Base-by-base conservation (phyloP, 495 filamentous ascomycete species). In the Penicilliopsis zonata region DNA sequence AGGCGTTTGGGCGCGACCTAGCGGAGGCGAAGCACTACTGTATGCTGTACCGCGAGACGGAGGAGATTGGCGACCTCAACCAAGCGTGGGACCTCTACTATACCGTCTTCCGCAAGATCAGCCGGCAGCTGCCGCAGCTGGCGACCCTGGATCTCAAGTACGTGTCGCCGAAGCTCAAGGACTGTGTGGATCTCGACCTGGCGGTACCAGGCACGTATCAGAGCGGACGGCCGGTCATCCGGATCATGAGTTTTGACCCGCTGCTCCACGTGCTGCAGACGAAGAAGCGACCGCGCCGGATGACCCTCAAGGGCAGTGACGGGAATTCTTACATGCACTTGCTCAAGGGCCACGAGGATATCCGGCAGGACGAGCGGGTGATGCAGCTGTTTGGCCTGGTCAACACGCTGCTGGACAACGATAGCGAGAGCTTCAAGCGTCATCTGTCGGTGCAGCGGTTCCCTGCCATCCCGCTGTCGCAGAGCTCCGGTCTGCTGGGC, bases 51-150 rank as follows among this genome's bases (percentile, higher is more conserved):
- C 79, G 79, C 35, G 71, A 74, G 18, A 87, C 85, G 1, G 69
- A 79, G 25, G 90, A 99, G 41, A 74, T 86, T 35, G 87, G 85
- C 28, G 92, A 99, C 48, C 68, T 99, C 28, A 96, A 94, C 51
- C 84, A 90, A 50, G 90, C 90, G 3, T 99, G 90, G 90, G 90
- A 99, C 56, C 68, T 99, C 4, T 99, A 99, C 53, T 96, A 99
- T 50, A 86, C 90, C 21, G 92, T 79, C 5, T 96, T 99, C 77
- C 77, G 85, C 21, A 85, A 90, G 43, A 95, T 99, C 53, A 81
- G 77, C n/a, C 69, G 86, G 31, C 90, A 99, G 49, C 67, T 96
- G 13, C 86, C 86, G 2, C 86, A 94, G 39, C 66, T 96, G 41
- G 88, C 82, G 29, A 82, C 76, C 27, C 66, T 99, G n/a, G 92